phyloP scores from a whole-genome alignment of 2,329 filamentous ascomycete species.

The Penicillium sp. region DNA sequence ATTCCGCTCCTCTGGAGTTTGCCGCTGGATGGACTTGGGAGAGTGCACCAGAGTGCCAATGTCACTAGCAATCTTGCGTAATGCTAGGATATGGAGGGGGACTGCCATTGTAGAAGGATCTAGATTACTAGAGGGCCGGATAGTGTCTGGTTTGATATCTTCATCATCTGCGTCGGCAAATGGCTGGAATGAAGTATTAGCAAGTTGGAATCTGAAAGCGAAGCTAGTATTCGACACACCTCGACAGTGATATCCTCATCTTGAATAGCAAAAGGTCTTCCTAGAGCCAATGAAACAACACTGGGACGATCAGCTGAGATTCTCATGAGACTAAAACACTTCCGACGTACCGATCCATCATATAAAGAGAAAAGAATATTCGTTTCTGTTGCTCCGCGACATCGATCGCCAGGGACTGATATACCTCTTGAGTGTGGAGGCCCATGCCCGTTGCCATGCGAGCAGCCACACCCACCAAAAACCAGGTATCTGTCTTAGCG shows the following conservation, averaged over 20 bases:
- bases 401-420: constrained; percentile 38
- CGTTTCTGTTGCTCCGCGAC: constrained; percentile 46
- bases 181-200: constrained; percentile 28
- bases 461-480: constrained; percentile 50
- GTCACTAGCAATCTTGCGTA: constrained; percentile 48
- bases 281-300: constrained; percentile 51
- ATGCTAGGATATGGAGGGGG: constrained; percentile 48
- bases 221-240: constrained; percentile 20
- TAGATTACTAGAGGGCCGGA: constrained; percentile 27
- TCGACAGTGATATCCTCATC: constrained; percentile 52
- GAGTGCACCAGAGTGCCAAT: constrained; percentile 47
- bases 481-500: constrained; percentile 48
- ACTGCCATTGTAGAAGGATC: constrained; percentile 45
- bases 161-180: constrained; percentile 46
- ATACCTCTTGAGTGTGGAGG: constrained; percentile 44
- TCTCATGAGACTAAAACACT: background rate
- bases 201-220: background rate
- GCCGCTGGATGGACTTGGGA: constrained; percentile 19
- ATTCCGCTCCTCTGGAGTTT: constrained; percentile 33
- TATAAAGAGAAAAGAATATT: constrained; percentile 54
- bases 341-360: constrained; percentile 50
- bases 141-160: constrained; percentile 30
- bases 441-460: constrained; percentile 52
- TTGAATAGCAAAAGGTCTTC: constrained; percentile 52
- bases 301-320: constrained; percentile 22